These are phyloP conservation scores for Beauveria bassiana DNA, from an alignment of 2,329 filamentous ascomycete genomes.

Conservation along the genomic window DNA sequence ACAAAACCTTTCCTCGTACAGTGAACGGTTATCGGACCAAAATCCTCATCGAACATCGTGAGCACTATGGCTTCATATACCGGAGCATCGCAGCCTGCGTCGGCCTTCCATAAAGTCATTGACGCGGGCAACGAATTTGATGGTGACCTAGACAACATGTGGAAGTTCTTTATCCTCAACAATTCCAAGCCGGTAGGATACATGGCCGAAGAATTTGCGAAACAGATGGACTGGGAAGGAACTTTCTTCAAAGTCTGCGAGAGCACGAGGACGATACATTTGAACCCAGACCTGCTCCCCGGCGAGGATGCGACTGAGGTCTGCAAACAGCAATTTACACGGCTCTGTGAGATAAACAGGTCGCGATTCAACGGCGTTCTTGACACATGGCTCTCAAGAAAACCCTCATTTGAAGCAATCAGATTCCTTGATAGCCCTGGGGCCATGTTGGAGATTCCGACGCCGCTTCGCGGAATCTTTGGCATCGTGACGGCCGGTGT, in stretches of 20 bases:
- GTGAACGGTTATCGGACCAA: not conserved
- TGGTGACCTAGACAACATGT: slow-evolving; percentile 14
- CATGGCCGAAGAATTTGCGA: slow-evolving; percentile 18
- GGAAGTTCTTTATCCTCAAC: slow-evolving; percentile 18
- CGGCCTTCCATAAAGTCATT: slow-evolving; percentile 18
- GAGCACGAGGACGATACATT: slow-evolving; percentile 14
- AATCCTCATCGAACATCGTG: not conserved
- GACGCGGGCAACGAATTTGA: slow-evolving; percentile 21
- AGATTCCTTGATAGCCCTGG: slow-evolving; percentile 16
- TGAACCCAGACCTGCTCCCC: slow-evolving; percentile 14
- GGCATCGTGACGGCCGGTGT: slow-evolving; percentile 29
- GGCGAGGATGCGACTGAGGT: slow-evolving; percentile 13
- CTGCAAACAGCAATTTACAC: slow-evolving; percentile 17
- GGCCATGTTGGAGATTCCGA: slow-evolving; percentile 22
- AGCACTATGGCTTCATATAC: not conserved
- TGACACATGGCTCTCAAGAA: slow-evolving; percentile 19
- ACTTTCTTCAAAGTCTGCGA: slow-evolving; percentile 14
- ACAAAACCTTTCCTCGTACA: not conserved
- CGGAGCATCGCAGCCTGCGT: too few species aligned
- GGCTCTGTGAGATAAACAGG: slow-evolving; percentile 21
- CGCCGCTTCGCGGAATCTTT: slow-evolving; percentile 26
- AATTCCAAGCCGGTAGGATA: slow-evolving; percentile 18
- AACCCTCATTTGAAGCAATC: slow-evolving; percentile 21
- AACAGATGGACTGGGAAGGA: slow-evolving; percentile 16
- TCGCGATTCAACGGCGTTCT: slow-evolving; percentile 20